These are phyloP conservation scores for Planoprotostelium fungivorum DNA, from an alignment of 78 protist genomes.

Conservation along the genomic window DNA sequence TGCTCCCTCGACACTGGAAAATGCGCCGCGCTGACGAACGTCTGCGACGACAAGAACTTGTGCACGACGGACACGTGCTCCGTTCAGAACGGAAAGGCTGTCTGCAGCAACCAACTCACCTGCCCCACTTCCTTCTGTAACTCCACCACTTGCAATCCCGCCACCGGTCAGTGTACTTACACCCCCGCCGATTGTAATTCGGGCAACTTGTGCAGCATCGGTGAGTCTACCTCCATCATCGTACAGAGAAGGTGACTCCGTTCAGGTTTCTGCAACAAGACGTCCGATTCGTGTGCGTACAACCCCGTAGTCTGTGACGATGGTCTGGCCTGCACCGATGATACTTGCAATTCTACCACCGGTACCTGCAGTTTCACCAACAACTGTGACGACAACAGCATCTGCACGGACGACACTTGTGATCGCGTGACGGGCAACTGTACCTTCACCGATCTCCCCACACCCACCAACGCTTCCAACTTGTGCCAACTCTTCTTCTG, in stretches of 20 bases:
- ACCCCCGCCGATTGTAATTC: background rate
- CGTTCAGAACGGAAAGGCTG: background rate
- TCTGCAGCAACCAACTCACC: background rate
- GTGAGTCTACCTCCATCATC: background rate
- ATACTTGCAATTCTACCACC: constrained; percentile 5
- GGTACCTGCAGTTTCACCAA: background rate
- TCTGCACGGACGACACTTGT: constrained; percentile 28
- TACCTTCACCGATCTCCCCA: background rate
- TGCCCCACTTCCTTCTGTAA: background rate
- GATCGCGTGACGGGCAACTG: constrained; percentile 6
- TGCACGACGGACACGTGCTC: constrained; percentile 32
- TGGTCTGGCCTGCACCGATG: constrained; percentile 24
- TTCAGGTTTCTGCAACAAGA: constrained; percentile 4
- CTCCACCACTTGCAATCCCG: background rate
- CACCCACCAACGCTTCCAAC: background rate
- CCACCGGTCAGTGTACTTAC: background rate
- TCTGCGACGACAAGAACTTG: constrained; percentile 27
- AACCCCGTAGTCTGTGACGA: constrained; percentile 16
- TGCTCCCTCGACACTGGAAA: background rate
- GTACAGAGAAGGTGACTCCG: background rate
- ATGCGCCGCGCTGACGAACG: background rate
- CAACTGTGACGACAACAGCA: constrained; percentile 16
- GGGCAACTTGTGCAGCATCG: background rate
- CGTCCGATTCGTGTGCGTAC: constrained; percentile 2
- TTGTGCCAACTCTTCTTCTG: background rate